These are phyloP conservation scores for Cynara cardunculus DNA, from an alignment of 129 eudicot species.

Conservation along the genomic window DNA sequence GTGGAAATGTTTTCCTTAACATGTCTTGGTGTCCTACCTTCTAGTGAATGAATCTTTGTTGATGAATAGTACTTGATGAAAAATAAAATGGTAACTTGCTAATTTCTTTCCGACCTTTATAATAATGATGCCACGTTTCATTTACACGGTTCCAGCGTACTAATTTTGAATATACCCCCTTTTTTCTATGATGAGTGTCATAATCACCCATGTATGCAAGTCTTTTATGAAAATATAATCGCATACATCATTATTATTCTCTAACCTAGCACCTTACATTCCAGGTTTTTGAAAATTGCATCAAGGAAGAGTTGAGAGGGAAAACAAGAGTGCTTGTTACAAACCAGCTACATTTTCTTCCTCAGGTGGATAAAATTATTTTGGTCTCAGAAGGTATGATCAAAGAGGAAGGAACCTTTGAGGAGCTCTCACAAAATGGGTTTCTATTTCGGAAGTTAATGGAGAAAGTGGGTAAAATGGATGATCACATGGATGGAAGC, in stretches of 20 bases:
- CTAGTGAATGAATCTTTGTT: background rate
- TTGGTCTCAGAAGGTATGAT: conserved; percentile 76
- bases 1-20: no score
- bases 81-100: background rate
- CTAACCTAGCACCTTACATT: background rate
- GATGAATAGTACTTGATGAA: background rate
- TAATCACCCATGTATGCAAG: background rate
- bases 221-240: background rate
- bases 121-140: background rate
- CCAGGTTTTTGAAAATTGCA: conserved; percentile 82
- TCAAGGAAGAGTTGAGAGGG: conserved; percentile 74
- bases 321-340: conserved; percentile 94
- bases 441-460: conserved; percentile 61
- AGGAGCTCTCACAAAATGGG: conserved; percentile 73
- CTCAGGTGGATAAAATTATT: conserved; percentile 84
- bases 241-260: background rate
- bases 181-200: conserved; percentile 10
- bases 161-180: no score
- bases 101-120: background rate
- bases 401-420: conserved; percentile 91
- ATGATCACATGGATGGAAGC: conserved; percentile 57
- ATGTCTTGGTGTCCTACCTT: background rate
- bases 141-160: background rate
- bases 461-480: conserved; percentile 97
- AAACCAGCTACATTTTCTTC: conserved; percentile 93